Base-by-base conservation (phyloP, 176 grass and related monocot species). In the Aegilops speltoides region DNA sequence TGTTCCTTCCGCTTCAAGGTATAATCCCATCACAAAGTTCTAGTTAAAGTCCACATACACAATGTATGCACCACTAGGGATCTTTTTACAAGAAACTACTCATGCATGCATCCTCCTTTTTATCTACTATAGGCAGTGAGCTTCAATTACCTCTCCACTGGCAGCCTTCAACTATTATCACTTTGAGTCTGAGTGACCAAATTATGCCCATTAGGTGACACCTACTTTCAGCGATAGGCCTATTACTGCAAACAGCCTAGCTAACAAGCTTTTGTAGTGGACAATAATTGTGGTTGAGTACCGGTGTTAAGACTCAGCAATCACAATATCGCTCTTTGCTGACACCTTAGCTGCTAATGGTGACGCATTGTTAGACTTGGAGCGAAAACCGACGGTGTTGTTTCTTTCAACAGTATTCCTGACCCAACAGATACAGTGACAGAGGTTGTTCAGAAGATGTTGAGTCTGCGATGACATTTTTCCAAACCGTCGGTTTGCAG, bases 1-100 rank as follows among this genome's bases (percentile, higher is more conserved):
- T 56, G 64, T 88, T 91, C 86, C 82, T 91, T 91, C 70, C 78
- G 71, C 71, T 78, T 77, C 31, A 91, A 88, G 86, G 70, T 70
- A 91, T 71, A 82, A 9, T 43, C 25, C 33, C 82, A 87, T 76
- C 46, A 19, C 50, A 78, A 23, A 82, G 85, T 82, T 91, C 62
- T 65, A 72, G 14, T 81, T 79, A 81, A 16, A 52, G 62, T 77
- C 68, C 36, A 75, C 60, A 28, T 23, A 40, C 60, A 2, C 63
- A 65, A 23, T 82, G 86, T 71, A 80, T 64, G 63, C 46, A 69
- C 76, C 54, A 60, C 63, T 65, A 68, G 68, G 68, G 37, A 81
- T 88, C 85, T 88, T 81, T 62, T 72, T 14, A 64, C 68, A 13
- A 59, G 15, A 81, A 28, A 86, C 34, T 20, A 77, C 10, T 33